phyloP scores from a whole-genome alignment of 2,329 filamentous ascomycete genomes.

The Ophiostoma quercus region DNA sequence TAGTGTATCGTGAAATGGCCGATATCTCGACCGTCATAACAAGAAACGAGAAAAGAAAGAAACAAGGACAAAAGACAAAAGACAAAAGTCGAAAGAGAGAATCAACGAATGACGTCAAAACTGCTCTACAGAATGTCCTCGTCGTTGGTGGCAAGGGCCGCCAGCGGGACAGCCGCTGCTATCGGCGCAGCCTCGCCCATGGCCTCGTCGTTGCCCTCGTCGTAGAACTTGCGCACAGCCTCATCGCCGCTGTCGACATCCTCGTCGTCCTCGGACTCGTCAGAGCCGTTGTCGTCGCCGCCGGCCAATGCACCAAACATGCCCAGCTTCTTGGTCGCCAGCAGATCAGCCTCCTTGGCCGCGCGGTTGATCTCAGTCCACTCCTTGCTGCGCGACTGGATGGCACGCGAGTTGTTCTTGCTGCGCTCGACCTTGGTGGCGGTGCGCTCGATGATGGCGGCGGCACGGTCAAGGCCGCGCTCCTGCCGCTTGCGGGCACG shows the following conservation, averaged over 20 bases:
- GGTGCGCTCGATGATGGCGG: constrained; percentile 55
- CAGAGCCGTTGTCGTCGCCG: constrained; percentile 1
- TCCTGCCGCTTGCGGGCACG: constrained; percentile 54
- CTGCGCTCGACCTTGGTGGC: constrained; percentile 52
- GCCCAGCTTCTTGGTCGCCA: constrained; percentile 19
- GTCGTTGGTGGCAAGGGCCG: constrained; percentile 22
- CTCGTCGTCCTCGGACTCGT: constrained; percentile 1
- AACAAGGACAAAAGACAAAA: background rate
- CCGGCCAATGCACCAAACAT: constrained; percentile 22
- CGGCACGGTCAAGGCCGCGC: constrained; percentile 53
- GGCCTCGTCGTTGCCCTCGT: constrained; percentile 25
- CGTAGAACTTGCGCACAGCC: constrained; percentile 26
- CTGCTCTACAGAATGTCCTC: constrained; percentile 28
- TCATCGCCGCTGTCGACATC: constrained; percentile 27
- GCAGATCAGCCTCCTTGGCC: constrained; percentile 12
- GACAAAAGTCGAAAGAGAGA: background rate
- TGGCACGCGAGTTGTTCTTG: constrained; percentile 43
- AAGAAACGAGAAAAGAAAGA: constrained; percentile 11
- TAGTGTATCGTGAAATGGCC: constrained; percentile 12
- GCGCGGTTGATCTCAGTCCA: constrained; percentile 54
- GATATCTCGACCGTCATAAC: constrained; percentile 8
- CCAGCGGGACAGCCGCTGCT: constrained; percentile 17
- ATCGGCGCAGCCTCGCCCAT: constrained; percentile 23
- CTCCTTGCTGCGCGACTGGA: constrained; percentile 47
- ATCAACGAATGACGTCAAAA: background rate